Base-by-base conservation (phyloP, 148 eudicot species). In the Cornus suecica region DNA sequence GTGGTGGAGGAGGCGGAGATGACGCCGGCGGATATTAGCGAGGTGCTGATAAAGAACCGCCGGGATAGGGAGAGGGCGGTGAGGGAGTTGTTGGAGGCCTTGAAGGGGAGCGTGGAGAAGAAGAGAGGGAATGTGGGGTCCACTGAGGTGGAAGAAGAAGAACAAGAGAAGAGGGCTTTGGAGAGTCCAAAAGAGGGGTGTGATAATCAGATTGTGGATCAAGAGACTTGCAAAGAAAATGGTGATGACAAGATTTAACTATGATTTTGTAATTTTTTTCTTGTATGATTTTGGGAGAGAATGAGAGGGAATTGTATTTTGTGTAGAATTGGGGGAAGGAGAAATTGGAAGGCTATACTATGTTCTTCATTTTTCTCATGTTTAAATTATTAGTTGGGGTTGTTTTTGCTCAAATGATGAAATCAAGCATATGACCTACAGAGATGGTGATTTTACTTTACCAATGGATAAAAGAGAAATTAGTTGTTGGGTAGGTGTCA, bases 1-100 rank as follows among this genome's bases (percentile, higher is more conserved):
- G 87, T 89, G 18, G 75, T 90, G 1, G 90, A 74, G 0, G 66
- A 79, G 74, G 96, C 97, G 10, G 79, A 72, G 83, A 90, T 94
- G 79, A 92, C 99, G 1, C 99, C 99, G 23, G 99, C 99, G 0
- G 99, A 94, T 68, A 77, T 91, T 10, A 91, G 99, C 29, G 99
- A 92, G 90, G 85, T 92, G 7, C 77, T 94, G 89, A 86, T 92
- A 14, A 86, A 91, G 89, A 82, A 88, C 32, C 66, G 94, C 76
- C 78, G 96, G 41, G 88, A 85, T 37, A 89, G 77, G 64, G 77
- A 27, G 34, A 87, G 60, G 71, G 99, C 94, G 16, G 82, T 89
- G 5, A 63, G 29, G 45, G 92, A 86, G 66, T 73, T 94, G 80
- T 3, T 88, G 66, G 91, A 79, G 75, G 86, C 78, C 62, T 67